phyloP scores from a whole-genome alignment of 345 rosid genomes.

The Eucalyptus fibrosa region DNA sequence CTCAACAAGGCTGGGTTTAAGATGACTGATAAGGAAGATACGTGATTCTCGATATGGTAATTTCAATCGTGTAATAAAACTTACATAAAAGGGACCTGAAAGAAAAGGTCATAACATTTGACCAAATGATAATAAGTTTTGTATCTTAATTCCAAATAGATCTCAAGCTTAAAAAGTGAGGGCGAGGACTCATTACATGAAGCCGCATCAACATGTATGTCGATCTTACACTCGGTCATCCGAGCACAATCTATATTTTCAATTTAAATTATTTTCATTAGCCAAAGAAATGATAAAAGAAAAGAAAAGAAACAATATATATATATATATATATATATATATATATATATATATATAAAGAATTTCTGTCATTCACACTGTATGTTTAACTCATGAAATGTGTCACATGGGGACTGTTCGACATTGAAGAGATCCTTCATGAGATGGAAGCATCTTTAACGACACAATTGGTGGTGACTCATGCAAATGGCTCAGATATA shows the following conservation, averaged over 20 bases:
- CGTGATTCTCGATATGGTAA: background rate
- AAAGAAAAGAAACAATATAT: too few species aligned
- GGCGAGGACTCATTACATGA: too few species aligned
- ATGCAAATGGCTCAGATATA: background rate
- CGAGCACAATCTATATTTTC: background rate
- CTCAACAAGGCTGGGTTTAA: too few species aligned
- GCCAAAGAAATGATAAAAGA: background rate
- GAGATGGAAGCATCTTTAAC: background rate
- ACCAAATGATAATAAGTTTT: too few species aligned
- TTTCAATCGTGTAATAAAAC: background rate
- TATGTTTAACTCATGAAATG: background rate
- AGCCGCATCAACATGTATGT: background rate
- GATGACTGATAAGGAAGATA: background rate
- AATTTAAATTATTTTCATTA: too few species aligned
- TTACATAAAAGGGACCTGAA: too few species aligned
- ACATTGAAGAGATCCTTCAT: background rate
- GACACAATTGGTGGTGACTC: background rate
- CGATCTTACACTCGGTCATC: background rate
- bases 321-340: too few species aligned
- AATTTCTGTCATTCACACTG: background rate
- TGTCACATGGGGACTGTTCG: background rate
- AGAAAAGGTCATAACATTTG: too few species aligned
- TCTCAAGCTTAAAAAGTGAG: too few species aligned
- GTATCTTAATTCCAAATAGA: too few species aligned
- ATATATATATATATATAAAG: too few species aligned